These are phyloP conservation scores for Hypoxylon sp. DNA, from an alignment of 2,329 filamentous ascomycete genomes.

Conservation along the genomic window DNA sequence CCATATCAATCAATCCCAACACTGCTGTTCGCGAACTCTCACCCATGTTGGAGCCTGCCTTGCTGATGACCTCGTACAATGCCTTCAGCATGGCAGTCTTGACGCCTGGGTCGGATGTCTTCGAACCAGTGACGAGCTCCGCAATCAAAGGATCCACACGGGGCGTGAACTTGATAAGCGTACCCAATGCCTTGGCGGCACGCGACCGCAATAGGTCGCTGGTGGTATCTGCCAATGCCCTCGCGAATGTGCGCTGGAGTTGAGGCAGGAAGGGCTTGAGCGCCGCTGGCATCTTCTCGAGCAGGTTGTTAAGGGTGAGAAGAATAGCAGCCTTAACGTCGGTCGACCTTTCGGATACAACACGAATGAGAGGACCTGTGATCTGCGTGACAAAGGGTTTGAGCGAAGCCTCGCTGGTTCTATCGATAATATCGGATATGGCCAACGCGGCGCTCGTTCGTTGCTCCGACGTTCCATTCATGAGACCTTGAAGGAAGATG, in stretches of 20 bases:
- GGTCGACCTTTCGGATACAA: conserved; percentile 93
- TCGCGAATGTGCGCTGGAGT: conserved; percentile 94
- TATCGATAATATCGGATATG: conserved; percentile 94
- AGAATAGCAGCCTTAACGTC: conserved; percentile 97
- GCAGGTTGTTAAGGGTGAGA: conserved; percentile 89
- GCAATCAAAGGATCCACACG: conserved; percentile 92
- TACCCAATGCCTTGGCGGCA: conserved; percentile 92
- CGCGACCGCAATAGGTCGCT: conserved; percentile 88
- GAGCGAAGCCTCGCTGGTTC: conserved; percentile 84
- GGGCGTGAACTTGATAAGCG: conserved; percentile 93
- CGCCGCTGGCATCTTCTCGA: conserved; percentile 95
- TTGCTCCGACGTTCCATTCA: conserved; percentile 95
- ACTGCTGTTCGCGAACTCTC: conserved; percentile 88
- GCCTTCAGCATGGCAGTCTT: conserved; percentile 97
- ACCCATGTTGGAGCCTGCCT: conserved; percentile 93
- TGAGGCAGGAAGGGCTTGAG: conserved; percentile 97
- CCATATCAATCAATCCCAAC: conserved; percentile 85
- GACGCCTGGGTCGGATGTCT: conserved; percentile 86
- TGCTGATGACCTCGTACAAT: conserved; percentile 93
- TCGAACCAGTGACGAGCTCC: conserved; percentile 94
- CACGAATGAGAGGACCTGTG: conserved; percentile 95
- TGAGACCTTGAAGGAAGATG: conserved; percentile 96
- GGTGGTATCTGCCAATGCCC: conserved; percentile 90
- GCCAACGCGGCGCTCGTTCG: conserved; percentile 89
- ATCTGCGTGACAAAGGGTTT: conserved; percentile 98